Evolutionary conservation across 2,329 filamentous ascomycete genomes (phyloP).

Genomic region (Chalaropsis ovoidea): DNA sequence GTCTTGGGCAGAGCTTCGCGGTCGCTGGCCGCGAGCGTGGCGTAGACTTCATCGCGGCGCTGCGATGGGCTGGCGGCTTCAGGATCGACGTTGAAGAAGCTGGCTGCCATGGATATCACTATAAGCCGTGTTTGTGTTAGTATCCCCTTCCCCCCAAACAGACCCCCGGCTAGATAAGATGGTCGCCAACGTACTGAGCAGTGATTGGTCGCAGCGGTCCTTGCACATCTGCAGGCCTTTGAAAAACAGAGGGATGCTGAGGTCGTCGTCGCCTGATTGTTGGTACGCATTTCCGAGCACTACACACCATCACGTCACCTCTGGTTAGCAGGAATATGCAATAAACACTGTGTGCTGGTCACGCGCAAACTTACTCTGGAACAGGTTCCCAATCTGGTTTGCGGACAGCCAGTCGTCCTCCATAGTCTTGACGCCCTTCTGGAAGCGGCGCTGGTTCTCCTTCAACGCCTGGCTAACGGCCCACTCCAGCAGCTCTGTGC

Average conservation of each 20-base stretch:
- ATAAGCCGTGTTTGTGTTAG: background rate
- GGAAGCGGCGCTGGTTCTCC: slow-evolving; percentile 59
- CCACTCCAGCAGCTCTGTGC: slow-evolving; percentile 56
- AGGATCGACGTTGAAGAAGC: slow-evolving; percentile 23
- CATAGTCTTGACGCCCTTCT: slow-evolving; percentile 56
- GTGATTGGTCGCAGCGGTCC: slow-evolving; percentile 62
- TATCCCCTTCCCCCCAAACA: background rate
- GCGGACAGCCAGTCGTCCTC: slow-evolving; percentile 62
- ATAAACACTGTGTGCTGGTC: too few species aligned
- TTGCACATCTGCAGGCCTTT: slow-evolving; percentile 65
- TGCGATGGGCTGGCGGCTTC: background rate
- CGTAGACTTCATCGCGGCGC: slow-evolving; percentile 17
- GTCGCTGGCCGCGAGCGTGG: slow-evolving; percentile 19
- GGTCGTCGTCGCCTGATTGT: slow-evolving; percentile 22
- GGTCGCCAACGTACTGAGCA: slow-evolving; percentile 50
- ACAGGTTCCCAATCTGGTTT: slow-evolving; percentile 60
- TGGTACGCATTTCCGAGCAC: slow-evolving; percentile 71
- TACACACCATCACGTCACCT: slow-evolving; percentile 28
- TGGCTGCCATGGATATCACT: slow-evolving; percentile 24
- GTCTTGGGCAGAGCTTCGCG: slow-evolving; percentile 21
- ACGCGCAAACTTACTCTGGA: slow-evolving; percentile 47
- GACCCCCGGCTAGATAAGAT: background rate
- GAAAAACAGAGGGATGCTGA: slow-evolving; percentile 63
- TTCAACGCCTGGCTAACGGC: slow-evolving; percentile 69
- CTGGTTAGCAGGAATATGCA: slow-evolving; percentile 28